These are phyloP conservation scores for Chytriomyces confervae DNA, from an alignment of 192 early-diverging fungal species.

Conservation along the genomic window DNA sequence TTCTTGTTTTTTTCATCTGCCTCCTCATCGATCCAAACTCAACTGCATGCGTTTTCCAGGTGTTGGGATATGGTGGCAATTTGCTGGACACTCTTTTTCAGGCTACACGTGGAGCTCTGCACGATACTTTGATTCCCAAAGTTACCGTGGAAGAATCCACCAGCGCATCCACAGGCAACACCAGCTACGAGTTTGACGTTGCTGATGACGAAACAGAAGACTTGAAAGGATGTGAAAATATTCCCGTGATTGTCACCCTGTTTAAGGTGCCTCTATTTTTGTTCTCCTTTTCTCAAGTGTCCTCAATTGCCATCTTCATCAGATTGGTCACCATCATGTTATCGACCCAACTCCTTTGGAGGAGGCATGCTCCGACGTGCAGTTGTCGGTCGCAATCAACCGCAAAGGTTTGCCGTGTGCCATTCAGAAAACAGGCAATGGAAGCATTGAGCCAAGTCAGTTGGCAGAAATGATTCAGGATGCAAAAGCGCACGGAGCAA, in stretches of 20 bases:
- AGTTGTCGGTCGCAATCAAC: conserved; percentile 83
- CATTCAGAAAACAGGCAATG: conserved; percentile 80
- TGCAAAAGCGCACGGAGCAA: conserved; percentile 20
- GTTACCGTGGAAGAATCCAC: conserved; percentile 81
- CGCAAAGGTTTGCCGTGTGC: conserved; percentile 80
- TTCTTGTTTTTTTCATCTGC: conserved; percentile 1
- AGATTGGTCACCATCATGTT: conserved; percentile 84
- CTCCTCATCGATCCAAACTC: background rate
- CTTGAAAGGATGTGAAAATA: conserved; percentile 75
- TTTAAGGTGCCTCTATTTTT: conserved; percentile 65
- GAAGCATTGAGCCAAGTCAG: conserved; percentile 78
- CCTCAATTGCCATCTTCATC: background rate
- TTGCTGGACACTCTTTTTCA: conserved; percentile 84
- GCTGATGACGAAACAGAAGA: conserved; percentile 86
- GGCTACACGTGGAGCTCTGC: conserved; percentile 86
- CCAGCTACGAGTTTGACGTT: conserved; percentile 83
- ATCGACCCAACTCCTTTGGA: conserved; percentile 89
- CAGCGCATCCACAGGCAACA: conserved; percentile 51
- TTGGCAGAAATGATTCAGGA: conserved; percentile 79
- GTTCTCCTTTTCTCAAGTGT: background rate
- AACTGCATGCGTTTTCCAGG: conserved; percentile 48
- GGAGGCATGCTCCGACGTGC: conserved; percentile 84
- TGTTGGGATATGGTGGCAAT: conserved; percentile 89
- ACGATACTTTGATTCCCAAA: conserved; percentile 84
- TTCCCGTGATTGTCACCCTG: conserved; percentile 86